These are phyloP conservation scores for Kodamaea kaohsiungensis DNA, from an alignment of 805 yeast genomes.

Conservation along the genomic window DNA sequence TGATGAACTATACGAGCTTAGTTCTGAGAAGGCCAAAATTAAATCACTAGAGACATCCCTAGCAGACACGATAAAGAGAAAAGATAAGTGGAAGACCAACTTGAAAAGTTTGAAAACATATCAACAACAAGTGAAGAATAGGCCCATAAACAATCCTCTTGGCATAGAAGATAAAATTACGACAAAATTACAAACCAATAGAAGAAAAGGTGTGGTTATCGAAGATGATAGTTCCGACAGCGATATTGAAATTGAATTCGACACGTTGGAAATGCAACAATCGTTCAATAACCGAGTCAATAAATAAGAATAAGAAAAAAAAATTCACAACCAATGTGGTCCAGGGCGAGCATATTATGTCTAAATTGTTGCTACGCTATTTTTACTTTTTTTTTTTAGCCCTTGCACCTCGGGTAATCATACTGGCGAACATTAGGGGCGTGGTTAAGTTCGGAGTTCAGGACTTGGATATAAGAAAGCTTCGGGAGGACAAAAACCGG, in stretches of 20 bases:
- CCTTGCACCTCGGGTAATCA: background rate
- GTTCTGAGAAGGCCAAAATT: conserved; percentile 16
- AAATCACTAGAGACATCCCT: conserved; percentile 18
- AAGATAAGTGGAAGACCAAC: conserved; percentile 27
- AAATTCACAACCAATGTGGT: background rate
- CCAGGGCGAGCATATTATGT: background rate
- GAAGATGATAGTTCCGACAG: conserved; percentile 20
- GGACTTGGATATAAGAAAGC: background rate
- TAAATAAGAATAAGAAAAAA: no score
- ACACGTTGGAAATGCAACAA: conserved; percentile 21
- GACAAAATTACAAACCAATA: background rate
- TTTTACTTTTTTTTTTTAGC: background rate
- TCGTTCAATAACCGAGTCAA: conserved; percentile 15
- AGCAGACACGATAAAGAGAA: conserved; percentile 17
- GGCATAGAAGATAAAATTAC: conserved; percentile 1
- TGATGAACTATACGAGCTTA: conserved; percentile 25
- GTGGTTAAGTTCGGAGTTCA: background rate
- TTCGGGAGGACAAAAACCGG: background rate
- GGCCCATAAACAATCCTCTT: conserved; percentile 8
- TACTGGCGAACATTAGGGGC: background rate
- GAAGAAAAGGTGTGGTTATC: conserved; percentile 6
- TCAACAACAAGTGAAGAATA: conserved; percentile 12
- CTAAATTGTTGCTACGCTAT: background rate
- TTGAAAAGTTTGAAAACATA: conserved; percentile 18
- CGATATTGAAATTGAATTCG: conserved; percentile 35